phyloP scores from a whole-genome alignment of 164 flowering plant genomes.

The Magnolia changhungtana region DNA sequence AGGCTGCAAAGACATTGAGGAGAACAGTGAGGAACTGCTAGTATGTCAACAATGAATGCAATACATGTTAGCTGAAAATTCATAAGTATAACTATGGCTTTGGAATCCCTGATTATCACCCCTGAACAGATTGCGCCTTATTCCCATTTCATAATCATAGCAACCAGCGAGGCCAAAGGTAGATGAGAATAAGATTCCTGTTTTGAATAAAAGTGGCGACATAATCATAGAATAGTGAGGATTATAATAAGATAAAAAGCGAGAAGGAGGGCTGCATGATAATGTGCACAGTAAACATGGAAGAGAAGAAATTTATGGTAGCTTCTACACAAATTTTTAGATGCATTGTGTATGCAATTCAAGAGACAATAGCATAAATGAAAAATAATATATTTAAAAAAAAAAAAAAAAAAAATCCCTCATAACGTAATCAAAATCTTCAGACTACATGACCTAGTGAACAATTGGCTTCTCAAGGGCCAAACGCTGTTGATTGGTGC shows the following conservation, averaged over 20 bases:
- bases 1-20: conserved; percentile 49
- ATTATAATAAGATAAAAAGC: no score
- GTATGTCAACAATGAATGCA: background rate
- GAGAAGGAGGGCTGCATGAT: no score
- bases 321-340: no score
- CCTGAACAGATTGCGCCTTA: background rate
- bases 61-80: background rate
- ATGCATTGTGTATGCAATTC: background rate
- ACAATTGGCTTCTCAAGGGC: background rate
- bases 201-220: no score
- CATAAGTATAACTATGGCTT: background rate
- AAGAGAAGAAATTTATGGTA: no score
- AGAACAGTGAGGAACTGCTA: background rate
- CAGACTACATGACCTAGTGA: background rate
- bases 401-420: background rate
- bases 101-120: background rate
- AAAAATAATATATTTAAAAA: background rate
- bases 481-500: background rate
- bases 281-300: no score
- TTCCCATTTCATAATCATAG: background rate
- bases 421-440: background rate
- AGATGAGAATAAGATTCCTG: no score
- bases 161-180: background rate
- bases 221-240: no score
- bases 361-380: background rate